Evolutionary conservation across 495 filamentous ascomycete genomes (phyloP).

Genomic region (Usnea hakonensis): DNA sequence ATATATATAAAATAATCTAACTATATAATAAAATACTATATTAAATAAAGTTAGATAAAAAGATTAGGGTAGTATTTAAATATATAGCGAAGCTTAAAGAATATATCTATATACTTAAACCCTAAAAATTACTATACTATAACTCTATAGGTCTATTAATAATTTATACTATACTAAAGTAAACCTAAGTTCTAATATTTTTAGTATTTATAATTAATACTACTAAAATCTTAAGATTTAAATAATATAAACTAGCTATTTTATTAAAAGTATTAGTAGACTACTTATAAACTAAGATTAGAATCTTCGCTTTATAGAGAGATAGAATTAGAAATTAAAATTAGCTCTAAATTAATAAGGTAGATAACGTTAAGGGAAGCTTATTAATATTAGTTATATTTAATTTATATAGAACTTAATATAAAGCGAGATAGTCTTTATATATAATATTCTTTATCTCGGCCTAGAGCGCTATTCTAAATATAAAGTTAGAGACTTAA

Average conservation of each 20-base stretch:
- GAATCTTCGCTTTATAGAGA: too few relatives aligned
- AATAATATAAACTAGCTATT: neutral
- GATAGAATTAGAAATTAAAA: too few relatives aligned
- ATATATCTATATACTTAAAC: neutral
- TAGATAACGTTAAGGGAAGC: too few relatives aligned
- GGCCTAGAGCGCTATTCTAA: too few relatives aligned
- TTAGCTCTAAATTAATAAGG: too few relatives aligned
- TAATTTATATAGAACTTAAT: too few relatives aligned
- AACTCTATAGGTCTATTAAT: neutral
- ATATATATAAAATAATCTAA: neutral
- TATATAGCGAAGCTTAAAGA: neutral
- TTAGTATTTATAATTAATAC: neutral
- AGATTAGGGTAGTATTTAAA: neutral
- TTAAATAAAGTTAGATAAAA: neutral
- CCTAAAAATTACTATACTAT: neutral
- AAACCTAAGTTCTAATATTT: neutral
- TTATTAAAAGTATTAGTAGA: neutral
- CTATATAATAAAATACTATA: neutral
- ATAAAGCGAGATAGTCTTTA: too few relatives aligned
- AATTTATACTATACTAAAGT: neutral
- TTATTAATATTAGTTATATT: too few relatives aligned
- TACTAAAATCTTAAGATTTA: neutral
- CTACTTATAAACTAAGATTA: too few relatives aligned
- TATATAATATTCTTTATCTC: too few relatives aligned
- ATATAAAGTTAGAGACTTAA: too few relatives aligned